phyloP scores from a whole-genome alignment of 164 flowering plant species.

The Chimonanthus praecox region DNA sequence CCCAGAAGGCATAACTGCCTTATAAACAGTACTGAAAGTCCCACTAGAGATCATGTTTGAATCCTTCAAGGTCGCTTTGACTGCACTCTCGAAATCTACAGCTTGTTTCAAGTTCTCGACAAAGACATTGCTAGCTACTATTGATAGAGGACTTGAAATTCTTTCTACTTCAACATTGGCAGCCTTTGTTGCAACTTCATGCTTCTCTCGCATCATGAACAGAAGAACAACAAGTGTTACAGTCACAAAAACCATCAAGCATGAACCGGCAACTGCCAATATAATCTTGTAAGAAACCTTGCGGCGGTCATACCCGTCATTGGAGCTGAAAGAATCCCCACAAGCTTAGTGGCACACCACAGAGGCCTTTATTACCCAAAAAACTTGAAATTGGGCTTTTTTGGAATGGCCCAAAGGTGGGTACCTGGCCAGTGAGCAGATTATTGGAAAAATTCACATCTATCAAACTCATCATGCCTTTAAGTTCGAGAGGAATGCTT shows the following conservation, averaged over 20 bases:
- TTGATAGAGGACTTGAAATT: constrained; percentile 37
- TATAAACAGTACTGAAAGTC: constrained; percentile 82
- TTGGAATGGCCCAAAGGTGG: constrained; percentile 76
- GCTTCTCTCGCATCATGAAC: constrained; percentile 92
- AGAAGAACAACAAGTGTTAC: constrained; percentile 75
- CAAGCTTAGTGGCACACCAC: constrained; percentile 82
- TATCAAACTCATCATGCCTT: constrained; percentile 90
- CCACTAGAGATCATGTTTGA: constrained; percentile 70
- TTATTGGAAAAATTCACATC: constrained; percentile 89
- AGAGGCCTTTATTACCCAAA: constrained; percentile 72
- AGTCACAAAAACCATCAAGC: constrained; percentile 66
- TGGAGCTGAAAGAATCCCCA: constrained; percentile 28
- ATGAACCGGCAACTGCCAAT: constrained; percentile 87
- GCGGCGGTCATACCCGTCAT: constrained; percentile 37
- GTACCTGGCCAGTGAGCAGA: constrained; percentile 64
- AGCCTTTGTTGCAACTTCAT: constrained; percentile 62
- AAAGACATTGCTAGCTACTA: constrained; percentile 74
- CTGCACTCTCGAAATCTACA: constrained; percentile 79
- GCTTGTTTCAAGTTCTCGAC: constrained; percentile 85
- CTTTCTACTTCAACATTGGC: constrained; percentile 34
- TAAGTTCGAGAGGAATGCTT: constrained; percentile 52
- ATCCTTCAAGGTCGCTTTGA: constrained; percentile 77
- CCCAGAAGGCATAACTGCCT: constrained; percentile 97
- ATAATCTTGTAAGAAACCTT: constrained; percentile 74
- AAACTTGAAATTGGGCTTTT: constrained; percentile 78